Evolutionary conservation across 108 stramenopile genomes (phyloP).

Genomic region (Stephanodiscus triporus): DNA sequence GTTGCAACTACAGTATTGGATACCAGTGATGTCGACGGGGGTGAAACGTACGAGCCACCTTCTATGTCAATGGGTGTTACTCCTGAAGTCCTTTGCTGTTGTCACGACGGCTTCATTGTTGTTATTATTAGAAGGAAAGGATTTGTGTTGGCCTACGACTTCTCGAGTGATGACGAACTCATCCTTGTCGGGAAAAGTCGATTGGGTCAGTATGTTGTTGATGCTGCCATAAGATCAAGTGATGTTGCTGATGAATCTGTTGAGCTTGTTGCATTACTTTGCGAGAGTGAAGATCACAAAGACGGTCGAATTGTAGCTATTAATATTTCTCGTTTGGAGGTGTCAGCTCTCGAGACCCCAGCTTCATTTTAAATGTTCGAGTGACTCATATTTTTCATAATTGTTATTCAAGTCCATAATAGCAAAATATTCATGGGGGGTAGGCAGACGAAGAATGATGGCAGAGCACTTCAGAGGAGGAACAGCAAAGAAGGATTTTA

Average conservation of each 20-base stretch:
- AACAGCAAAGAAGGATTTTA: too few species aligned
- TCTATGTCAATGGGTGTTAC: slow-evolving; percentile 83
- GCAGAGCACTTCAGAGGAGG: too few species aligned
- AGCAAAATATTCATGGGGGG: too few species aligned
- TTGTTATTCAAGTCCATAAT: not conserved
- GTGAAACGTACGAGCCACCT: slow-evolving; percentile 60
- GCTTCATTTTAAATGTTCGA: not conserved
- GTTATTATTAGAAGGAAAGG: slow-evolving; percentile 72
- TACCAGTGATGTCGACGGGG: slow-evolving; percentile 42
- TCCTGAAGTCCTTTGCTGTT: slow-evolving; percentile 77
- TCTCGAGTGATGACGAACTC: slow-evolving; percentile 59
- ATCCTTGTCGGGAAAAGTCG: slow-evolving; percentile 64
- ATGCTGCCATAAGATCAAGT: slow-evolving; percentile 79
- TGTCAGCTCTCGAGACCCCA: not conserved
- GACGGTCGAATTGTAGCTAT: slow-evolving; percentile 81
- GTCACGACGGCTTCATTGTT: slow-evolving; percentile 69
- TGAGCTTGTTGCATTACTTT: slow-evolving; percentile 79
- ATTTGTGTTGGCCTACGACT: slow-evolving; percentile 69
- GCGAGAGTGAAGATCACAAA: slow-evolving; percentile 62
- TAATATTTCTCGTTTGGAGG: slow-evolving; percentile 17
- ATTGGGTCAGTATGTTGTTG: slow-evolving; percentile 75
- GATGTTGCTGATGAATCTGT: slow-evolving; percentile 56
- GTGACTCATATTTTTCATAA: not conserved
- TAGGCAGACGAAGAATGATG: too few species aligned
- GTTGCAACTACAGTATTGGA: slow-evolving; percentile 62